Evolutionary conservation across 2,329 filamentous ascomycete genomes (phyloP).

Genomic region (Juglanconis juglandina): DNA sequence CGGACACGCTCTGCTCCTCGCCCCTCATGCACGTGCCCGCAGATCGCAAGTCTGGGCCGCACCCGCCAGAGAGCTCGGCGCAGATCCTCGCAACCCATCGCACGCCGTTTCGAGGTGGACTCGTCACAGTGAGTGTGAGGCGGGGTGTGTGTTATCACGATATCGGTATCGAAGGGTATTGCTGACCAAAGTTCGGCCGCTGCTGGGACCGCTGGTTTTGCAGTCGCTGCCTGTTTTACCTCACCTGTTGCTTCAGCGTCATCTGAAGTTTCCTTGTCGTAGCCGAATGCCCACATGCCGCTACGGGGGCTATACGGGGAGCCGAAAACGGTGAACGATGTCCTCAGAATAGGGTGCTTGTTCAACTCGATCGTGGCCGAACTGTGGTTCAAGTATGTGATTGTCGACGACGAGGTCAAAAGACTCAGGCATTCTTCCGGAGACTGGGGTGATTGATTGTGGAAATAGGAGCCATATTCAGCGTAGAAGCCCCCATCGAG

Average conservation of each 20-base stretch:
- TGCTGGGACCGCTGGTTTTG: neutral
- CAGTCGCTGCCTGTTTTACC: neutral
- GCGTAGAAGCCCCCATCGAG: constrained; percentile 63
- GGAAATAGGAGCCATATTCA: constrained; percentile 50
- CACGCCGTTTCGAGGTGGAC: constrained; percentile 30
- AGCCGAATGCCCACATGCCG: constrained; percentile 66
- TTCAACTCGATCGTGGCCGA: constrained; percentile 52
- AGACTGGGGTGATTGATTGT: constrained; percentile 54
- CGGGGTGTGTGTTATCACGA: constrained; percentile 70
- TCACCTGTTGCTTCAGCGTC: neutral
- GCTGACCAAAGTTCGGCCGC: constrained; percentile 50
- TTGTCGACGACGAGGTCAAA: constrained; percentile 49
- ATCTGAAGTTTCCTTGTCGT: constrained; percentile 32
- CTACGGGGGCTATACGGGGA: constrained; percentile 62
- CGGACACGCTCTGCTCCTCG: constrained; percentile 60
- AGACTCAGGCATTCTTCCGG: constrained; percentile 51
- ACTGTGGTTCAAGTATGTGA: constrained; percentile 64
- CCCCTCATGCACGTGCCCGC: constrained; percentile 69
- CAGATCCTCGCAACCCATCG: constrained; percentile 59
- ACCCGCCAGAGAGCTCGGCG: constrained; percentile 55
- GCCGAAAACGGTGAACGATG: constrained; percentile 65
- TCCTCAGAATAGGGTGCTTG: constrained; percentile 52
- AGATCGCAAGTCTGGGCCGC: constrained; percentile 62
- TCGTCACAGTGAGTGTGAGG: constrained; percentile 58
- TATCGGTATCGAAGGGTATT: constrained; percentile 60